A percentile compares a stretch with the other conserved stretches of the same genome.
phyloP scores from a whole-genome alignment of 2,329 filamentous ascomycete genomes.

The Magnaporthiopsis rhizophila region DNA sequence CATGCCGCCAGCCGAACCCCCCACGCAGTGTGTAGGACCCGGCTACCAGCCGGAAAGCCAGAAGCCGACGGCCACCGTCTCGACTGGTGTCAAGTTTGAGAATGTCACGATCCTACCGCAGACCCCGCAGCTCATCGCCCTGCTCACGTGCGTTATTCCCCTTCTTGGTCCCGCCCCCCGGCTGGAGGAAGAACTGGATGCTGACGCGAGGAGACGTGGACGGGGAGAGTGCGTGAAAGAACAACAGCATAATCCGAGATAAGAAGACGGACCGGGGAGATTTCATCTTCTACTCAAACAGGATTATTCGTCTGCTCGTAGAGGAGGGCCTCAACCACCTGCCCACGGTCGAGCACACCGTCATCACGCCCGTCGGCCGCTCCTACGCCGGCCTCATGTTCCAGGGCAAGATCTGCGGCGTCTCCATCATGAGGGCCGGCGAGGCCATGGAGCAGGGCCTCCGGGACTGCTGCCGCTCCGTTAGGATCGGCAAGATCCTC shows the following conservation, averaged over 20 bases:
- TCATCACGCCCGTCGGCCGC: constrained; percentile 85
- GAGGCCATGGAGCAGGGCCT: constrained; percentile 98
- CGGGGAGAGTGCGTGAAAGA: not conserved
- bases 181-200: not conserved
- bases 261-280: constrained; percentile 84
- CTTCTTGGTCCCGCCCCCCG: constrained; percentile 1
- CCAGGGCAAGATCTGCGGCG: constrained; percentile 95
- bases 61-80: constrained; percentile 84
- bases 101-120: constrained; percentile 88
- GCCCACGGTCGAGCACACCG: constrained; percentile 78
- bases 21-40: constrained; percentile 66
- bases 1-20: constrained; percentile 6
- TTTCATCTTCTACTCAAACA: constrained; percentile 98
- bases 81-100: constrained; percentile 65
- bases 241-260: constrained; percentile 82
- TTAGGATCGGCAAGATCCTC: constrained; percentile 95
- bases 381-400: constrained; percentile 89
- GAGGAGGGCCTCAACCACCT: constrained; percentile 97
- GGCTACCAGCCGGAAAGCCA: constrained; percentile 67
- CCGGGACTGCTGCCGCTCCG: constrained; percentile 93
- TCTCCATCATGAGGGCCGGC: constrained; percentile 96
- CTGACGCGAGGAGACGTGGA: not conserved
- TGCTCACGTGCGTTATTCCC: constrained; percentile 74
- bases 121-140: constrained; percentile 92
- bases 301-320: constrained; percentile 91